Conservation (phyloP, 768 basidiomycete genomes). For the Mrakia gelida region DNA sequence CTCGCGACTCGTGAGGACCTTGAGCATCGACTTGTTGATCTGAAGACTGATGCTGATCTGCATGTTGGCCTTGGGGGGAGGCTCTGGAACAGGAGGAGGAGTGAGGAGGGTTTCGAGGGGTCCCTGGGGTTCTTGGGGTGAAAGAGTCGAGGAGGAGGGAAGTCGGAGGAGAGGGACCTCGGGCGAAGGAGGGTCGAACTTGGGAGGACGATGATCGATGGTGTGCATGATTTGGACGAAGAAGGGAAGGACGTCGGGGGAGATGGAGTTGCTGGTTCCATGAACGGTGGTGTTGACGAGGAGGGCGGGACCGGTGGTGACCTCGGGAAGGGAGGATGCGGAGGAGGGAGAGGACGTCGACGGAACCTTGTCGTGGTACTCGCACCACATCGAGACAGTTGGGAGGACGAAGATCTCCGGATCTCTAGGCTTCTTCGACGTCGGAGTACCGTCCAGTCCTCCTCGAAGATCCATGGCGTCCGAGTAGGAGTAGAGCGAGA, state of each 20-base stretch:
- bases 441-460: neutral
- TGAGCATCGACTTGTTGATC: conserved; percentile 82
- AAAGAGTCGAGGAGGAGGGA: conserved; percentile 13
- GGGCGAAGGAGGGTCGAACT: conserved; percentile 28
- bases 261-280: conserved; percentile 76
- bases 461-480: neutral
- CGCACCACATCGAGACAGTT: conserved; percentile 72
- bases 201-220: conserved; percentile 58
- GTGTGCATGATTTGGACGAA: conserved; percentile 67
- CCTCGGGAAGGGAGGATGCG: neutral
- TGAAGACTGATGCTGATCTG: conserved; percentile 81
- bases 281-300: conserved; percentile 85
- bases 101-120: conserved; percentile 18
- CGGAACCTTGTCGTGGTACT: conserved; percentile 54
- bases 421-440: neutral
- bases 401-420: conserved; percentile 52
- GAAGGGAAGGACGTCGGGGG: conserved; percentile 80
- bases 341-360: neutral
- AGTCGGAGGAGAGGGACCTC: conserved; percentile 36
- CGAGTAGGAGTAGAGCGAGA: conserved; percentile 52
- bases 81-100: conserved; percentile 32
- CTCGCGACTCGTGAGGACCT: conserved; percentile 82
- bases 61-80: conserved; percentile 50
- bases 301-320: conserved; percentile 50
- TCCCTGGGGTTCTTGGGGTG: too few species aligned